These are phyloP conservation scores for Trichoderma cornu-damae DNA, from an alignment of 2,329 filamentous ascomycete species.

Conservation along the genomic window DNA sequence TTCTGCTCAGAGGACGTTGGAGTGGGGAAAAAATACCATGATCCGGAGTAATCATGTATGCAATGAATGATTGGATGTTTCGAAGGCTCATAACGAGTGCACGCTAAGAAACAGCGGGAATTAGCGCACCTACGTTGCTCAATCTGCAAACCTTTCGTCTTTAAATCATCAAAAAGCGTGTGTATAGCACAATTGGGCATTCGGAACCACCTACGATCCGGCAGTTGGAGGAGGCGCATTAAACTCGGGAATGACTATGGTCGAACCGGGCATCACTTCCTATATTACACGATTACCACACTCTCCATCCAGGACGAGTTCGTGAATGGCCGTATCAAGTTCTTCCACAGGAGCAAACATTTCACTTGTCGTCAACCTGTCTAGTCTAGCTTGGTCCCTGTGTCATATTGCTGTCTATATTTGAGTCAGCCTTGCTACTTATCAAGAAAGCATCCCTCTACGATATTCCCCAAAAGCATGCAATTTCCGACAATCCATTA, in stretches of 20 bases:
- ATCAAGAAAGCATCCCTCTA: no score
- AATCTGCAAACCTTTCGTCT: conserved; percentile 3
- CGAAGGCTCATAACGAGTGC: neutral
- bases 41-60: neutral
- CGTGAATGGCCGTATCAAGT: conserved; percentile 31
- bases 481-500: no score
- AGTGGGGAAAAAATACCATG: neutral
- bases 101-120: neutral
- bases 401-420: conserved; percentile 31
- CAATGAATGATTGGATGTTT: neutral
- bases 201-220: conserved; percentile 1
- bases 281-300: conserved; percentile 32
- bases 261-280: conserved; percentile 27
- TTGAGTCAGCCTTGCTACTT: no score
- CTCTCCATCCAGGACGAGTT: conserved; percentile 23
- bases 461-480: no score
- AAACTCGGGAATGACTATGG: conserved; percentile 16
- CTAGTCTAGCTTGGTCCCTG: conserved; percentile 29
- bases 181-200: neutral
- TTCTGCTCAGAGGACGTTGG: neutral
- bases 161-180: conserved; percentile 8
- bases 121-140: neutral
- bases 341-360: conserved; percentile 29
- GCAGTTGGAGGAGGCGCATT: conserved; percentile 7
- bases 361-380: conserved; percentile 25